Conservation (phyloP, 1,284 basidiomycete genomes). For the Papiliotrema fonsecae region DNA sequence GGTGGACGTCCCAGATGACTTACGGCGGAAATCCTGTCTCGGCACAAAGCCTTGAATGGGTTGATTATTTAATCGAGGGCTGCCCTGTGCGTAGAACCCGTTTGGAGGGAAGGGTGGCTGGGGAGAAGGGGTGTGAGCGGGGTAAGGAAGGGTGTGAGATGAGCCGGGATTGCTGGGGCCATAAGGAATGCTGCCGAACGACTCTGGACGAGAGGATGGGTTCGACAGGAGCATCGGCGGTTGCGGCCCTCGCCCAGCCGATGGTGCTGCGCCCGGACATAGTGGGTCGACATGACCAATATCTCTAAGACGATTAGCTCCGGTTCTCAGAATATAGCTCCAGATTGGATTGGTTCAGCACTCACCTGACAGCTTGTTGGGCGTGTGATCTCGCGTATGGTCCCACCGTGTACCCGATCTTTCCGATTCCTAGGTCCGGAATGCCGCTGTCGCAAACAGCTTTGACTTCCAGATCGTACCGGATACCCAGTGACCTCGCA, state of each 20-base stretch:
- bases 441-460: conserved; percentile 60
- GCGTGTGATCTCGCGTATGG: conserved; percentile 29
- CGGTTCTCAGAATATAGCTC: too few species aligned
- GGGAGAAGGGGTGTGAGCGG: not conserved
- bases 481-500: conserved; percentile 73
- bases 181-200: too few species aligned
- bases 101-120: conserved; percentile 5
- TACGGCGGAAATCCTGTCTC: conserved; percentile 16
- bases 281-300: conserved; percentile 30
- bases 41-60: conserved; percentile 25
- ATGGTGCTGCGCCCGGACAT: too few species aligned
- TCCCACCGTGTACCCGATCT: conserved; percentile 51
- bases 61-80: not conserved
- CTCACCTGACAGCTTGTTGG: conserved; percentile 41
- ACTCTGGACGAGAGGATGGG: conserved; percentile 3
- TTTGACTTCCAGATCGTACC: conserved; percentile 68
- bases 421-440: conserved; percentile 61
- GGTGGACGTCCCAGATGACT: conserved; percentile 27
- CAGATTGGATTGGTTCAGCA: too few species aligned
- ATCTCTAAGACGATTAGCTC: not conserved
- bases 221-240: too few species aligned
- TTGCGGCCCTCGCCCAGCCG: too few species aligned
- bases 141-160: not conserved
- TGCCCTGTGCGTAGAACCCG: not conserved
- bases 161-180: too few species aligned